phyloP scores from a whole-genome alignment of 176 grass and related monocot genomes.

The Musa schizocarpa region DNA sequence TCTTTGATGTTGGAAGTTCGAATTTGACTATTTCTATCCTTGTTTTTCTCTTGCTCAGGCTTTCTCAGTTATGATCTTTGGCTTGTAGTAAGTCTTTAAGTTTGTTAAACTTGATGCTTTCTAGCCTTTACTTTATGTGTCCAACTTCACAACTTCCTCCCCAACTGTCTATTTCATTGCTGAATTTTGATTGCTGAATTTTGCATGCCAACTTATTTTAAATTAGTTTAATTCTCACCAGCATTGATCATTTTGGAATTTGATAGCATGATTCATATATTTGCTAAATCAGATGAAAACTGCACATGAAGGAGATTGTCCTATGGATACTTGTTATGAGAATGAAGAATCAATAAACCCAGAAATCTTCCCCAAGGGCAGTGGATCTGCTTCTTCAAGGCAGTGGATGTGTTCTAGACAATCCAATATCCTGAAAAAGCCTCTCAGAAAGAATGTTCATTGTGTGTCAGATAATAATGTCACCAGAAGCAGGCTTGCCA shows the following conservation, averaged over 20 bases:
- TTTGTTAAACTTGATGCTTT: background rate
- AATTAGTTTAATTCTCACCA: background rate
- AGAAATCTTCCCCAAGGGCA: background rate
- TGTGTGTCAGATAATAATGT: slow-evolving; percentile 17
- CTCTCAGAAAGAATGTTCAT: slow-evolving; percentile 27
- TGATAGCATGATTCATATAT: background rate
- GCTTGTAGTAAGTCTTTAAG: background rate
- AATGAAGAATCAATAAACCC: background rate
- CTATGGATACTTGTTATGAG: background rate
- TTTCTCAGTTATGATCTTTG: background rate
- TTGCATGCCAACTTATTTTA: background rate
- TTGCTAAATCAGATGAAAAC: background rate
- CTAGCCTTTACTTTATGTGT: background rate
- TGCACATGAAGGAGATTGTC: background rate
- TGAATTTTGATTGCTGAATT: background rate
- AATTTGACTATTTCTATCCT: background rate
- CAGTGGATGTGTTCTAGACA: slow-evolving; percentile 64
- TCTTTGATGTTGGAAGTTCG: background rate
- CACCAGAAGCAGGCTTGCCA: slow-evolving; percentile 20
- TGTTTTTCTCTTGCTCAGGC: background rate
- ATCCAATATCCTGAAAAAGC: slow-evolving; percentile 41
- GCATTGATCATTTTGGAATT: background rate
- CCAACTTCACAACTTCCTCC: no score
- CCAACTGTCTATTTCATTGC: background rate
- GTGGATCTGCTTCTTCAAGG: slow-evolving; percentile 28